Percentiles rank a stretch among this genome's conserved stretches.
Evolutionary conservation across 1,284 basidiomycete species (phyloP).

Genomic region (Cryptococcus neoformans): DNA sequence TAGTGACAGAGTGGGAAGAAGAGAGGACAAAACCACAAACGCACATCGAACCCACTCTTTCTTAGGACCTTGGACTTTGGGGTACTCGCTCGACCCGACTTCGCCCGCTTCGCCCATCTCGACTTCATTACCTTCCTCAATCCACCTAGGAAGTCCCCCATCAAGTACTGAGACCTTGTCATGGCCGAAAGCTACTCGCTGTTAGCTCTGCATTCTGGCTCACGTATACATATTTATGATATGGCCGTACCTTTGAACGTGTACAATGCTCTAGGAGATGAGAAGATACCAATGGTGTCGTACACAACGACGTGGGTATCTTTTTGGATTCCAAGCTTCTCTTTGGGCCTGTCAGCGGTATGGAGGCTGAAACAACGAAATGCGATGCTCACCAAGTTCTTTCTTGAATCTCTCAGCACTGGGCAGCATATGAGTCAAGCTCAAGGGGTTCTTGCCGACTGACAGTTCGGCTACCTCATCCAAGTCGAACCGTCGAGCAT

Average conservation of each 20-base stretch:
- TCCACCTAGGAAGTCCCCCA: conserved; percentile 84
- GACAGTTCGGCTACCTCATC: conserved; percentile 58
- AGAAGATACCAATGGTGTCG: conserved; percentile 83
- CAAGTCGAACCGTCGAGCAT: conserved; percentile 75
- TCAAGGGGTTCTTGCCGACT: conserved; percentile 56
- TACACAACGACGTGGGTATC: conserved; percentile 85
- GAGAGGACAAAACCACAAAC: conserved; percentile 24
- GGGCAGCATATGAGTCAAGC: conserved; percentile 94
- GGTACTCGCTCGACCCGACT: conserved; percentile 25
- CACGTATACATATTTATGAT: neutral
- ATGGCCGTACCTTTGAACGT: conserved; percentile 66
- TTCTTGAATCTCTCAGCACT: conserved; percentile 65
- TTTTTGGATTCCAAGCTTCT: conserved; percentile 68
- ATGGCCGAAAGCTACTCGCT: conserved; percentile 67
- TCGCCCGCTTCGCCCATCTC: conserved; percentile 52
- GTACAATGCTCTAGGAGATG: conserved; percentile 82
- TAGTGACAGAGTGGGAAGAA: conserved; percentile 1
- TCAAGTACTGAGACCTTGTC: conserved; percentile 77
- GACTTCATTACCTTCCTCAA: conserved; percentile 64
- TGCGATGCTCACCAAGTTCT: conserved; percentile 64
- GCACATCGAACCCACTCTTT: conserved; percentile 59
- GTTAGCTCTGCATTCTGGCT: too few species aligned
- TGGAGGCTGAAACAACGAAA: neutral
- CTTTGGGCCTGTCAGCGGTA: conserved; percentile 45
- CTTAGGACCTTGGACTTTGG: conserved; percentile 49